phyloP scores from a whole-genome alignment of 805 yeast species.

The Kodamaea kaohsiungensis region DNA sequence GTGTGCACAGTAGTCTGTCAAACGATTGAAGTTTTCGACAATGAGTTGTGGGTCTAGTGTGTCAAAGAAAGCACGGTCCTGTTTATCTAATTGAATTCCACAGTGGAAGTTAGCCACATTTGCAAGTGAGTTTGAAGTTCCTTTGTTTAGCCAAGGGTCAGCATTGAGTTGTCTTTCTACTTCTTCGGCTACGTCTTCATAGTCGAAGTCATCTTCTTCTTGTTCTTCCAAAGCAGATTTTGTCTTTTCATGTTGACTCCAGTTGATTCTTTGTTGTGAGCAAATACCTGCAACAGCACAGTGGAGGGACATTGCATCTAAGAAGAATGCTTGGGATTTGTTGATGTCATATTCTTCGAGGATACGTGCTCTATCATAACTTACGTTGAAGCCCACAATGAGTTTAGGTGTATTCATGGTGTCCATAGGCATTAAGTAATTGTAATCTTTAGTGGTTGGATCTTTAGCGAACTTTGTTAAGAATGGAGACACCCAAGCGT shows the following conservation, averaged over 20 bases:
- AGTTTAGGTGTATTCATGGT: slow-evolving; percentile 49
- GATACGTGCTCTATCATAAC: slow-evolving; percentile 87
- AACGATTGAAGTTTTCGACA: slow-evolving; percentile 53
- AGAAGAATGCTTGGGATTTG: slow-evolving; percentile 68
- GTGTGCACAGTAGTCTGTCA: slow-evolving; percentile 79
- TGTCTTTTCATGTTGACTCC: slow-evolving; percentile 59
- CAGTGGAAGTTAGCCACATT: slow-evolving; percentile 83
- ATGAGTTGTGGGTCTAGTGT: slow-evolving; percentile 55
- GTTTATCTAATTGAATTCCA: slow-evolving; percentile 63
- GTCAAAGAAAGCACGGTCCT: slow-evolving; percentile 63
- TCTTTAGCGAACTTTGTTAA: slow-evolving; percentile 53
- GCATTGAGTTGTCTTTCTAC: slow-evolving; percentile 33
- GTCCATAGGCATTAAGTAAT: slow-evolving; percentile 80
- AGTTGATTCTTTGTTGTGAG: slow-evolving; percentile 82
- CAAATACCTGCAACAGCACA: slow-evolving; percentile 90
- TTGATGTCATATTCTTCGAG: slow-evolving; percentile 75
- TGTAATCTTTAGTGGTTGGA: slow-evolving; percentile 32
- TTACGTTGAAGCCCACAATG: slow-evolving; percentile 86
- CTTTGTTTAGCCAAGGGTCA: slow-evolving; percentile 83
- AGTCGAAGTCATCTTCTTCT: slow-evolving; percentile 21
- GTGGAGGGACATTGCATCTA: slow-evolving; percentile 94
- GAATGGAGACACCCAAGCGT: slow-evolving; percentile 91
- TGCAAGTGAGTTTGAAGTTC: slow-evolving; percentile 76
- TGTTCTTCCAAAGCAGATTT: slow-evolving; percentile 18
- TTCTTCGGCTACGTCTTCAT: slow-evolving; percentile 19